Percentiles rank a stretch among this genome's conserved stretches.
These are phyloP conservation scores for Cytospora piceae DNA, from an alignment of 2,329 filamentous ascomycete genomes.

Conservation along the genomic window DNA sequence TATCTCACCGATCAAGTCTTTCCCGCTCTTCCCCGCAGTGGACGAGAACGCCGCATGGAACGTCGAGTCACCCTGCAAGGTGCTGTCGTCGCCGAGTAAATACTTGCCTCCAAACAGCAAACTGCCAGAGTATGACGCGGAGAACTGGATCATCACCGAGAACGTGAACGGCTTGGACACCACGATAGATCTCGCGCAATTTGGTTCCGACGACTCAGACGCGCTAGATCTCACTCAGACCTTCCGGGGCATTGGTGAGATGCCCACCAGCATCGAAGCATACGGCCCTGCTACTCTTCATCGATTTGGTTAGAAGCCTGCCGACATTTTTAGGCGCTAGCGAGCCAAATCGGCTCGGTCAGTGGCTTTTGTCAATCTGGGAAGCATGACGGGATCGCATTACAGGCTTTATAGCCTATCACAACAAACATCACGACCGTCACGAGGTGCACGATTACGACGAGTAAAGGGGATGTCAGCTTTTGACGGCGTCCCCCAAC, in stretches of 20 bases:
- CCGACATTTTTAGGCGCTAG: slow-evolving; percentile 5
- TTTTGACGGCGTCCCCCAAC: neutral
- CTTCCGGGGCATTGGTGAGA: slow-evolving; percentile 30
- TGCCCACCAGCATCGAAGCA: slow-evolving; percentile 23
- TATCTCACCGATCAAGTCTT: slow-evolving; percentile 27
- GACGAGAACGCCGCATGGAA: slow-evolving; percentile 38
- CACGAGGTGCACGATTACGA: slow-evolving; percentile 15
- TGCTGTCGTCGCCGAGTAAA: slow-evolving; percentile 59
- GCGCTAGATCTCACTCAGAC: slow-evolving; percentile 29
- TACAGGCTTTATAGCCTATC: slow-evolving; percentile 4
- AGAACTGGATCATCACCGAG: slow-evolving; percentile 25
- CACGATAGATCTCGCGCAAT: slow-evolving; percentile 20
- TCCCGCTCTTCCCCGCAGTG: slow-evolving; percentile 41
- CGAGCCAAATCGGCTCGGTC: neutral
- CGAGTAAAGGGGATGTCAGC: neutral
- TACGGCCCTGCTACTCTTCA: slow-evolving; percentile 28
- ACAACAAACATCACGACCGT: slow-evolving; percentile 10
- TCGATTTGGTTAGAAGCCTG: slow-evolving; percentile 27
- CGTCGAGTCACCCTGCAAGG: slow-evolving; percentile 62
- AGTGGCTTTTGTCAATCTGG: neutral
- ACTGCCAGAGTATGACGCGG: slow-evolving; percentile 32
- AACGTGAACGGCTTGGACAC: slow-evolving; percentile 11
- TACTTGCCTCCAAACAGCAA: slow-evolving; percentile 42
- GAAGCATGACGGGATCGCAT: neutral
- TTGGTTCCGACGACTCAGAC: slow-evolving; percentile 24